Percentiles rank a stretch among this genome's conserved stretches.
phyloP scores from a whole-genome alignment of 192 early-diverging fungal species.

The Podochytrium sp. region DNA sequence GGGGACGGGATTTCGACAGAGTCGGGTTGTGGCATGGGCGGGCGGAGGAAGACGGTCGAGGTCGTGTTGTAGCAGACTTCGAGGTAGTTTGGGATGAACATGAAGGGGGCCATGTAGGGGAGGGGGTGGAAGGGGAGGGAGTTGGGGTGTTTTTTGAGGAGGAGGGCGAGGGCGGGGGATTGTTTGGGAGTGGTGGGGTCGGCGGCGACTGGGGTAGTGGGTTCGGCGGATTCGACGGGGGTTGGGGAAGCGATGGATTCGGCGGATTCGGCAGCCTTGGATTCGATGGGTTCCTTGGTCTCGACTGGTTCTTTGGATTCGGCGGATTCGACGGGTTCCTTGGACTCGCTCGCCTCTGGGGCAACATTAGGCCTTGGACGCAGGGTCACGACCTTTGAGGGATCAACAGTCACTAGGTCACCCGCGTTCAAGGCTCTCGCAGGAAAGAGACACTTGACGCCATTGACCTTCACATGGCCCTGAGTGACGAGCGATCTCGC shows the following conservation, averaged over 20 bases:
- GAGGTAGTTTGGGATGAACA: conserved; percentile 96
- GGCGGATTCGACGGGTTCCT: conserved; percentile 1
- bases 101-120: conserved; percentile 75
- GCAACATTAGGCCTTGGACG: conserved; percentile 56
- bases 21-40: conserved; percentile 84
- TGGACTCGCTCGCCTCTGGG: conserved; percentile 65
- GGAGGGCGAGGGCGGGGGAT: conserved; percentile 36
- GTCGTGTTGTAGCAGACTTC: conserved; percentile 97
- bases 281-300: not conserved
- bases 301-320: not conserved
- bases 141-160: conserved; percentile 54
- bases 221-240: not conserved
- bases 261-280: not conserved
- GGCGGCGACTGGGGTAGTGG: not conserved
- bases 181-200: conserved; percentile 1
- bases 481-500: conserved; percentile 81
- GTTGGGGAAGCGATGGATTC: no score
- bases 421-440: conserved; percentile 86
- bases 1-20: conserved; percentile 92
- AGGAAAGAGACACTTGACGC: conserved; percentile 76
- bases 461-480: conserved; percentile 93
- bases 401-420: conserved; percentile 86
- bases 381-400: conserved; percentile 65
- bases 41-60: conserved; percentile 83
- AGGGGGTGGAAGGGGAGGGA: conserved; percentile 59